Percentiles rank a stretch among this genome's conserved stretches.
Evolutionary conservation across 306 rosid genomes (phyloP).

Genomic region (Gastrolobium villosum): DNA sequence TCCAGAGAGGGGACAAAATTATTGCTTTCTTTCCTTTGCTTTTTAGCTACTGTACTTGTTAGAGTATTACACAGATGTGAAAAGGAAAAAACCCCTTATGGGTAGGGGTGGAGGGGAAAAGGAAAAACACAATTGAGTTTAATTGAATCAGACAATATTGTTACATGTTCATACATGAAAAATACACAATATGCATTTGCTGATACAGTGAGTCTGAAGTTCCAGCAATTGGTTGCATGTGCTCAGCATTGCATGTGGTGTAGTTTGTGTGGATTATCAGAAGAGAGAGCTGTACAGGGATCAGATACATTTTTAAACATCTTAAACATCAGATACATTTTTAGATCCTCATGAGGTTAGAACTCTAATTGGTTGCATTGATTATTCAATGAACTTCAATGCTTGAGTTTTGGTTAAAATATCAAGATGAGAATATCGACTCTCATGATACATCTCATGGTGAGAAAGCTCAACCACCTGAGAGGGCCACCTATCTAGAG

Average conservation of each 20-base stretch:
- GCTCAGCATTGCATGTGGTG: conserved; percentile 22
- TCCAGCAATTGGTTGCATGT: conserved; percentile 29
- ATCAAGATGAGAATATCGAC: conserved; percentile 6
- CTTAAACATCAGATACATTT: conserved; percentile 6
- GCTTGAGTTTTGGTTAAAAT: not conserved
- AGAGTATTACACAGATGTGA: conserved; percentile 16
- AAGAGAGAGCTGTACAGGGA: conserved; percentile 21
- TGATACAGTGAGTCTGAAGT: conserved; percentile 17
- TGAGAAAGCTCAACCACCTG: not conserved
- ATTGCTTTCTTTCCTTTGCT: not conserved
- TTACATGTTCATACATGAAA: conserved; percentile 39
- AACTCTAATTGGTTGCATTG: not conserved
- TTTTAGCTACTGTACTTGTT: conserved; percentile 16
- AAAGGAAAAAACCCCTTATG: not conserved
- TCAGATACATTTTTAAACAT: too few relatives aligned
- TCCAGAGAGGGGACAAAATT: not conserved
- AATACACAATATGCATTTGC: conserved; percentile 37
- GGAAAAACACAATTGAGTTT: conserved; percentile 10
- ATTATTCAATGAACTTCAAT: not conserved
- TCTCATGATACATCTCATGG: not conserved
- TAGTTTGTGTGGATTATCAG: conserved; percentile 38
- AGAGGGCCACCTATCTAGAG: not conserved
- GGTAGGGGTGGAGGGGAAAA: conserved; percentile 9
- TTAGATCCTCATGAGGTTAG: not conserved
- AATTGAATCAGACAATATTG: conserved; percentile 6